These are phyloP conservation scores for Thelonectria discophora DNA, from an alignment of 2,329 filamentous ascomycete species.

Conservation along the genomic window DNA sequence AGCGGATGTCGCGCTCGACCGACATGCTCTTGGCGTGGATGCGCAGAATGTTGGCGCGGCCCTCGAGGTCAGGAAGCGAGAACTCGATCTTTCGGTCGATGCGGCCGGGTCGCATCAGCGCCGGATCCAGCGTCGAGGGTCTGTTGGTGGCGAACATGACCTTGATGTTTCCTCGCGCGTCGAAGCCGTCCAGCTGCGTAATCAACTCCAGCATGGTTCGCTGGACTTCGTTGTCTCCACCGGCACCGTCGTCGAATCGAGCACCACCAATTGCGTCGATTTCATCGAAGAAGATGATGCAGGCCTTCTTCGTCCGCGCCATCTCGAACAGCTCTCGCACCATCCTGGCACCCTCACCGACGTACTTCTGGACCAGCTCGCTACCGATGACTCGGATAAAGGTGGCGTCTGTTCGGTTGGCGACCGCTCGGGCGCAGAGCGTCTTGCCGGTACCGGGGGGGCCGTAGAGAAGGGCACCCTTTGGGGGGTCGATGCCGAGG, in stretches of 20 bases:
- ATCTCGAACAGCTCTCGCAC: constrained; percentile 99
- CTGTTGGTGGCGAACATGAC: constrained; percentile 99
- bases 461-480: constrained; percentile 95
- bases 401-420: constrained; percentile 96
- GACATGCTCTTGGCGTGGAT: constrained; percentile 99
- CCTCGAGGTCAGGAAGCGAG: constrained; percentile 94
- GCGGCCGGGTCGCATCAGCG: constrained; percentile 94
- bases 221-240: constrained; percentile 97
- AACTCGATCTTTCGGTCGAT: constrained; percentile 99
- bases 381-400: constrained; percentile 99
- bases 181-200: constrained; percentile 95
- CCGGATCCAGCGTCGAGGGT: constrained; percentile 94
- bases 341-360: constrained; percentile 98
- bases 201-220: constrained; percentile 98
- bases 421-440: constrained; percentile 94
- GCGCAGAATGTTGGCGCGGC: constrained; percentile 94
- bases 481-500: constrained; percentile 98
- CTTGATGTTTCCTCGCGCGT: constrained; percentile 97
- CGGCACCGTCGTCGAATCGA: constrained; percentile 94
- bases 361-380: constrained; percentile 98
- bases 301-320: constrained; percentile 99
- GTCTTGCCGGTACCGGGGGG: constrained; percentile 99
- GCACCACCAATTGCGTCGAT: constrained; percentile 96
- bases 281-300: constrained; percentile 98
- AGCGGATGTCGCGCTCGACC: constrained; percentile 97